Percentiles rank a stretch among this genome's conserved stretches.
phyloP scores from a whole-genome alignment of 257 asterid species.

The Cynanchum wilfordii region DNA sequence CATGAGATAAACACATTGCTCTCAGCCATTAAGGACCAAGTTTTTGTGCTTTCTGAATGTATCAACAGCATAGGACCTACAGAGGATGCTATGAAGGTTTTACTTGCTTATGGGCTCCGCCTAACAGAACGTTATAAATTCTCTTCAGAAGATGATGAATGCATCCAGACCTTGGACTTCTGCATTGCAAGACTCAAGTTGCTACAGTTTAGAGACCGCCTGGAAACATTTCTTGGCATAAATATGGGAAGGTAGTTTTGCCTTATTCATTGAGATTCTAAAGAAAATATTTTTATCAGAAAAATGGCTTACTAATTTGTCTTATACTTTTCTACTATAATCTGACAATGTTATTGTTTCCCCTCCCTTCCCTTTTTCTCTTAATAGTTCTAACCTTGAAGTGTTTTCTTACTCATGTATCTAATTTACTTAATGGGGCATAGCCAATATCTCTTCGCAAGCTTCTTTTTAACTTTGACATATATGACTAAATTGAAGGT shows the following conservation, averaged over 20 bases:
- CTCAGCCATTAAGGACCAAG: constrained; percentile 58
- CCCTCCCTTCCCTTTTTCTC: background rate
- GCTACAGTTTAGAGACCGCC: constrained; percentile 71
- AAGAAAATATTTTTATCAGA: background rate
- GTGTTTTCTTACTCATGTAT: background rate
- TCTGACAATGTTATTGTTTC: background rate
- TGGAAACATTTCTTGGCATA: constrained; percentile 93
- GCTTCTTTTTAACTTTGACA: background rate
- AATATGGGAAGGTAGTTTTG: constrained; percentile 90
- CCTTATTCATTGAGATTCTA: background rate
- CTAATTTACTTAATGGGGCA: background rate
- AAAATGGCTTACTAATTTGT: background rate
- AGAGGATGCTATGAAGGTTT: constrained; percentile 67
- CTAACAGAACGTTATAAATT: constrained; percentile 60
- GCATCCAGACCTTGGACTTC: constrained; percentile 60
- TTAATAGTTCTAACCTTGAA: background rate
- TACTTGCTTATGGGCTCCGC: constrained; percentile 69
- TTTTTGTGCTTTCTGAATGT: constrained; percentile 69
- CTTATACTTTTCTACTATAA: background rate
- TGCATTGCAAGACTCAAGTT: constrained; percentile 77
- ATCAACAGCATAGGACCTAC: constrained; percentile 71
- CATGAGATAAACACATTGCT: constrained; percentile 62
- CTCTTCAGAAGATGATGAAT: constrained; percentile 47
- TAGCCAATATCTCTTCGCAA: background rate
- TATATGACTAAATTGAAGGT: background rate